Percentiles rank a stretch among this genome's conserved stretches.
Evolutionary conservation across 371 early-diverging fungal species (phyloP).

Genomic region (Thermomucor indicae-seudaticae): DNA sequence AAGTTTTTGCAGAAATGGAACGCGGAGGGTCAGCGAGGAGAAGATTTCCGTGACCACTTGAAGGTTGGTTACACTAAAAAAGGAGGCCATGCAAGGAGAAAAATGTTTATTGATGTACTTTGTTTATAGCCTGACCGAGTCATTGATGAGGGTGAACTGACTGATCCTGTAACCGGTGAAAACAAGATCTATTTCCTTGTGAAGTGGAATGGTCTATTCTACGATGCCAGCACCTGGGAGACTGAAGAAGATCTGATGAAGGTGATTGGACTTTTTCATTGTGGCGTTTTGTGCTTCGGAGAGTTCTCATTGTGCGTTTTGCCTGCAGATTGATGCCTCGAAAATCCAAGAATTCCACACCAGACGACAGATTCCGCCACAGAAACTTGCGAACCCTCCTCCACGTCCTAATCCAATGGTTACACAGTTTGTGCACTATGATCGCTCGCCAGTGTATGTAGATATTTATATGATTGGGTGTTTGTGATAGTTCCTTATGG

Average conservation of each 20-base stretch:
- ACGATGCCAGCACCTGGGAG: constrained; percentile 92
- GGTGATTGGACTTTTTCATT: constrained; percentile 16
- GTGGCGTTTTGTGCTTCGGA: too few relatives aligned
- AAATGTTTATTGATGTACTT: background rate
- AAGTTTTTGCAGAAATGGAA: constrained; percentile 70
- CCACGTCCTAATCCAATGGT: constrained; percentile 46
- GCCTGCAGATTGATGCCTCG: constrained; percentile 42
- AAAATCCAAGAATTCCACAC: constrained; percentile 56
- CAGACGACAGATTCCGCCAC: constrained; percentile 43
- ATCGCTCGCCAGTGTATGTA: constrained; percentile 50
- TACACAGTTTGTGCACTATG: constrained; percentile 58
- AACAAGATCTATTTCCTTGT: constrained; percentile 72
- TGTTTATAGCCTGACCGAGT: constrained; percentile 67
- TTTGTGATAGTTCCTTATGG: background rate
- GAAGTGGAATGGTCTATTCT: constrained; percentile 91
- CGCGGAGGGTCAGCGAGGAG: constrained; percentile 43
- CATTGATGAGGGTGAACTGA: constrained; percentile 80
- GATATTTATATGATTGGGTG: background rate
- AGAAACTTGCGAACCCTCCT: constrained; percentile 38
- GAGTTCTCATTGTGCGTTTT: too few relatives aligned
- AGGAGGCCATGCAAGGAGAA: background rate
- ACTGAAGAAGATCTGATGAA: constrained; percentile 60
- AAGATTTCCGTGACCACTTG: constrained; percentile 54
- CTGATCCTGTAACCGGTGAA: constrained; percentile 49
- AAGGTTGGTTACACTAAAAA: constrained; percentile 33